These are phyloP conservation scores for Gardenia jasminoides DNA, from an alignment of 257 asterid genomes.

Conservation along the genomic window DNA sequence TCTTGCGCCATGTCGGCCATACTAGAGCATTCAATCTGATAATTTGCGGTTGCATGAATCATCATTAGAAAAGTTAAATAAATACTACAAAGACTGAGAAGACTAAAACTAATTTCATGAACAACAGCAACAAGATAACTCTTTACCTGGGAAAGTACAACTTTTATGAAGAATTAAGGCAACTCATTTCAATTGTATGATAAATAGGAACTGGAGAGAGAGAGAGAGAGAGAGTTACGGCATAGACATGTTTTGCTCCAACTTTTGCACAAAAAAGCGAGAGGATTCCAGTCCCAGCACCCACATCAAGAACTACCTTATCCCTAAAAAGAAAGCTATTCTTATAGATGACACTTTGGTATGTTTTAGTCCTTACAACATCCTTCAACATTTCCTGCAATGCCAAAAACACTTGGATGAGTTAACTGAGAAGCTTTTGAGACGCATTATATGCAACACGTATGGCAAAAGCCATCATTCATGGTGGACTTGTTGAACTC, in stretches of 20 bases:
- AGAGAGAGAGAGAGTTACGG: slow-evolving; percentile 32
- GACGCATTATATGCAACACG: background rate
- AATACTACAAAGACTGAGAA: background rate
- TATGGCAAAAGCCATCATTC: background rate
- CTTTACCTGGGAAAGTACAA: background rate
- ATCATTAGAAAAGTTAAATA: slow-evolving; percentile 8
- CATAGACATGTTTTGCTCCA: slow-evolving; percentile 79
- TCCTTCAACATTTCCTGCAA: slow-evolving; percentile 97
- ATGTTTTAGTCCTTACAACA: slow-evolving; percentile 79
- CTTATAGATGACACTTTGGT: slow-evolving; percentile 82
- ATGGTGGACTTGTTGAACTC: background rate
- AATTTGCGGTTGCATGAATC: slow-evolving; percentile 8
- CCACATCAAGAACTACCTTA: slow-evolving; percentile 93
- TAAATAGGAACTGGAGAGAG: background rate
- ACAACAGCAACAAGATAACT: background rate
- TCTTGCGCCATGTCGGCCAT: slow-evolving; percentile 91
- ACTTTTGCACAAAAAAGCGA: slow-evolving; percentile 97
- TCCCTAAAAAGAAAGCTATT: slow-evolving; percentile 88
- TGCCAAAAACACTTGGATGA: slow-evolving; percentile 9
- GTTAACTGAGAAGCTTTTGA: background rate
- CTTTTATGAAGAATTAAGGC: background rate
- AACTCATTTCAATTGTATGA: background rate
- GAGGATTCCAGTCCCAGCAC: slow-evolving; percentile 97
- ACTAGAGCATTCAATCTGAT: slow-evolving; percentile 94
- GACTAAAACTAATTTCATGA: background rate